Conservation (phyloP, 805 yeast species). For the Starmerella bombicola region DNA sequence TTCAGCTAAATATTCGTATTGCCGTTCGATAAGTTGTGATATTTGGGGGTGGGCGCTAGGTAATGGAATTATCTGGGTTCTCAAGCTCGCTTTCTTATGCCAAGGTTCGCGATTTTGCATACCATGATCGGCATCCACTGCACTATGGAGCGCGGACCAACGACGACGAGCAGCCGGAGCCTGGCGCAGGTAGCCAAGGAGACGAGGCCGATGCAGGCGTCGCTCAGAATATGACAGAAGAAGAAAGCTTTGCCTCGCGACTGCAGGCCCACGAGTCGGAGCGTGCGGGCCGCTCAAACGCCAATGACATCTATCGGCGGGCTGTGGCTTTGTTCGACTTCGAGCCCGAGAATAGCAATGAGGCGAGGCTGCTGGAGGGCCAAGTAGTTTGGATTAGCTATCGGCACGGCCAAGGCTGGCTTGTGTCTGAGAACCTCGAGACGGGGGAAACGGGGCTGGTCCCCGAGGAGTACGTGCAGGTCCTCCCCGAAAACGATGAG, state of each 20-base stretch:
- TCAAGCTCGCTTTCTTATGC: constrained; percentile 30
- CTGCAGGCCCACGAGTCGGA: neutral
- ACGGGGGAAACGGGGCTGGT: constrained; percentile 81
- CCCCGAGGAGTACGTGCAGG: constrained; percentile 85
- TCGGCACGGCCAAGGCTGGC: constrained; percentile 97
- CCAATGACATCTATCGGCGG: constrained; percentile 39
- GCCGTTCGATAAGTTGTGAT: neutral
- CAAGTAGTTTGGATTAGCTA: constrained; percentile 76
- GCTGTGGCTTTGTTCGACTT: constrained; percentile 88
- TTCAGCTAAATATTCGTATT: neutral
- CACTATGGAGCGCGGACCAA: constrained; percentile 42
- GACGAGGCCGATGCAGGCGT: neutral
- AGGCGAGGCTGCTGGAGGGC: constrained; percentile 62
- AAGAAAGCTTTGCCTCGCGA: neutral
- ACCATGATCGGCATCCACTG: constrained; percentile 53
- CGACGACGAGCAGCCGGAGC: constrained; percentile 2
- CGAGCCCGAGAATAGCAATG: constrained; percentile 88
- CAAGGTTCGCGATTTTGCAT: constrained; percentile 72
- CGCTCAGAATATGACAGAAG: neutral
- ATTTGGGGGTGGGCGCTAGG: neutral
- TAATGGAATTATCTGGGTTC: constrained; percentile 23
- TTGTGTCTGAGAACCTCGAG: constrained; percentile 70
- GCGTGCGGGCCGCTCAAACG: neutral
- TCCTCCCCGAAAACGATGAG: constrained; percentile 25
- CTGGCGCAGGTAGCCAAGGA: neutral